Evolutionary conservation across 2,329 filamentous ascomycete species (phyloP).

Genomic region (Penicillium sp.): DNA sequence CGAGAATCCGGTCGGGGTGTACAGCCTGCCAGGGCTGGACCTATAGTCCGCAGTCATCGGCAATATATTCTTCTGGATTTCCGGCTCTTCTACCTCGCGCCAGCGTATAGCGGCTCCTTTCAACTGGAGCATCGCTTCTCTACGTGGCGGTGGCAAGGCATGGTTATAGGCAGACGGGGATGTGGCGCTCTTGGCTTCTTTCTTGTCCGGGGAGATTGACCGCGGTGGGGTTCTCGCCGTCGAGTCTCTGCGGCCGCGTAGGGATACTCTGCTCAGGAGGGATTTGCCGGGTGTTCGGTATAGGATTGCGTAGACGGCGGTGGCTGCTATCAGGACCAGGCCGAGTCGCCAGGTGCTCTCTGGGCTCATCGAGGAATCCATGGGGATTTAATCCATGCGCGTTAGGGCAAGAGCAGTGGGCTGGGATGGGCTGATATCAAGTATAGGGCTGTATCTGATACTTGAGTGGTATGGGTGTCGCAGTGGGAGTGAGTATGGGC

Average conservation of each 20-base stretch:
- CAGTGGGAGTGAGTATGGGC: not conserved
- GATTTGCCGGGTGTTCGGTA: conserved; percentile 36
- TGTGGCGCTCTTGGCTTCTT: conserved; percentile 29
- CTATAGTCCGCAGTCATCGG: conserved; percentile 44
- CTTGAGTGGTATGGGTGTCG: too few species aligned
- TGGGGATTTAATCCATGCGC: conserved; percentile 10
- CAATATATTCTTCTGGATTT: conserved; percentile 35
- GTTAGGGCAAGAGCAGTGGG: conserved; percentile 4
- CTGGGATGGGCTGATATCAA: not conserved
- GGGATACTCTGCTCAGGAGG: conserved; percentile 39
- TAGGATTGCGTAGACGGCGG: conserved; percentile 29
- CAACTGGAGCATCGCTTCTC: conserved; percentile 44
- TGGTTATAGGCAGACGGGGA: conserved; percentile 43
- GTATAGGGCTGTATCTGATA: not conserved
- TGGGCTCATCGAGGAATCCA: conserved; percentile 17
- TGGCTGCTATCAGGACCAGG: conserved; percentile 21
- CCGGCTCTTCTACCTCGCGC: conserved; percentile 31
- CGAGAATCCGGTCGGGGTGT: conserved; percentile 68
- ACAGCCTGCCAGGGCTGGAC: conserved; percentile 41
- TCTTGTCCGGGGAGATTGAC: conserved; percentile 53
- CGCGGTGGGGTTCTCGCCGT: conserved; percentile 53
- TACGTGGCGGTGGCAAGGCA: conserved; percentile 54
- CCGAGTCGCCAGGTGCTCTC: conserved; percentile 26
- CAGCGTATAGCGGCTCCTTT: conserved; percentile 14
- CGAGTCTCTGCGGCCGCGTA: conserved; percentile 45